Percentiles rank a stretch among this genome's conserved stretches.
Conservation (phyloP, 2,329 filamentous ascomycete species). For the Diplodia sapinea region DNA sequence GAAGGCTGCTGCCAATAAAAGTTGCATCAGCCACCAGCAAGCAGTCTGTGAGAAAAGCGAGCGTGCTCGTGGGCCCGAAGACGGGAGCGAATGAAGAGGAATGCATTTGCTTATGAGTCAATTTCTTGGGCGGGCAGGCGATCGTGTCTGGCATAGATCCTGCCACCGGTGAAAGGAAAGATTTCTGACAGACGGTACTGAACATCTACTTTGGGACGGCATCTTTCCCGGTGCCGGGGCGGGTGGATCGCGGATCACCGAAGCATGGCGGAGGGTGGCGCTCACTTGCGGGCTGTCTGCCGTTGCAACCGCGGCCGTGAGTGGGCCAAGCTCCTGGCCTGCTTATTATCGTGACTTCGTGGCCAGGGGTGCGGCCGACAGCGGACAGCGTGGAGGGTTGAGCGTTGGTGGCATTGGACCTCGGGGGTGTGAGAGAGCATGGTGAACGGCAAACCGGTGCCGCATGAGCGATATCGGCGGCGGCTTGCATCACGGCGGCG, state of each 20-base stretch:
- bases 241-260: constrained; percentile 26
- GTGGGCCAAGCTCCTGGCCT: not conserved
- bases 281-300: not conserved
- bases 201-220: not conserved
- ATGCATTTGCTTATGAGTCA: constrained; percentile 29
- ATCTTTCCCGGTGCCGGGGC: not conserved
- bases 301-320: not conserved
- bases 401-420: not conserved
- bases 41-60: not conserved
- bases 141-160: not conserved
- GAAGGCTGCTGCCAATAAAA: not conserved
- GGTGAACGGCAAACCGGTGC: not conserved
- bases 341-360: not conserved
- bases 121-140: not conserved
- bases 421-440: not conserved
- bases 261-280: not conserved
- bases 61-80: not conserved
- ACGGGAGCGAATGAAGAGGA: constrained; percentile 18
- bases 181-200: constrained; percentile 11
- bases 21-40: not conserved
- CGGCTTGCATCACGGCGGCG: not conserved
- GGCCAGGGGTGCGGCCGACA: not conserved
- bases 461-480: constrained; percentile 12
- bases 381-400: not conserved
- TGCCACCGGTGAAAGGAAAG: not conserved